These are phyloP conservation scores for Fusarium sublunatum DNA, from an alignment of 2,329 filamentous ascomycete genomes.

Conservation along the genomic window DNA sequence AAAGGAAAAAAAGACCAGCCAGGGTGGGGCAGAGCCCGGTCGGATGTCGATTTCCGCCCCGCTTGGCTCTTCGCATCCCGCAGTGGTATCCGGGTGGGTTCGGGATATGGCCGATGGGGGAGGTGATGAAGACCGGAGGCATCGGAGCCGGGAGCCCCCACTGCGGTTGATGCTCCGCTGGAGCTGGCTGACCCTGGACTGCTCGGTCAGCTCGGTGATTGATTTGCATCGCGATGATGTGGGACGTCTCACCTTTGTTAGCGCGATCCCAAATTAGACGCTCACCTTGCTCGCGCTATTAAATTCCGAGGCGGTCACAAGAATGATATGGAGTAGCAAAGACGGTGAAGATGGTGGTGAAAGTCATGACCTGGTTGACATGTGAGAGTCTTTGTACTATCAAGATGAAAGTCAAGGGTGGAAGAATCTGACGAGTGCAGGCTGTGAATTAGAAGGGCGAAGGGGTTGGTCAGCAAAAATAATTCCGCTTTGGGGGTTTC, in stretches of 20 bases:
- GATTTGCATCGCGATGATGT: conserved; percentile 40
- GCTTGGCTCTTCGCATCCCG: conserved; percentile 23
- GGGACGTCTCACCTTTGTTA: conserved; percentile 36
- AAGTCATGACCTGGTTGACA: neutral
- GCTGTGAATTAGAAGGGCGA: too few relatives aligned
- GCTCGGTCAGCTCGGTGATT: conserved; percentile 36
- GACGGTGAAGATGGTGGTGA: conserved; percentile 25
- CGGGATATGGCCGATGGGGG: conserved; percentile 46
- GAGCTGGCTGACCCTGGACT: conserved; percentile 25
- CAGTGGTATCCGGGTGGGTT: conserved; percentile 31
- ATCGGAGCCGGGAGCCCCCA: conserved; percentile 39
- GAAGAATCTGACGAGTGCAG: too few relatives aligned
- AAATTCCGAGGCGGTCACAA: conserved; percentile 27
- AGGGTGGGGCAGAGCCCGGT: conserved; percentile 11
- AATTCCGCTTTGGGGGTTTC: neutral
- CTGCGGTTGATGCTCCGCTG: conserved; percentile 40
- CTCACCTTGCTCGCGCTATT: conserved; percentile 32
- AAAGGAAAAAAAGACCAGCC: conserved; percentile 17
- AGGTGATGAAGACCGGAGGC: conserved; percentile 33
- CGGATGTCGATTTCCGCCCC: conserved; percentile 44
- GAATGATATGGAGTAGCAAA: conserved; percentile 12
- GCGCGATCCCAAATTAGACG: conserved; percentile 13
- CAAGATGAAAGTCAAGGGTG: neutral
- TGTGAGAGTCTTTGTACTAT: neutral
- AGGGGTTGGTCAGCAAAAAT: neutral